Evolutionary conservation across 1,284 basidiomycete species (phyloP).

Genomic region (Psilocybe mexicana): DNA sequence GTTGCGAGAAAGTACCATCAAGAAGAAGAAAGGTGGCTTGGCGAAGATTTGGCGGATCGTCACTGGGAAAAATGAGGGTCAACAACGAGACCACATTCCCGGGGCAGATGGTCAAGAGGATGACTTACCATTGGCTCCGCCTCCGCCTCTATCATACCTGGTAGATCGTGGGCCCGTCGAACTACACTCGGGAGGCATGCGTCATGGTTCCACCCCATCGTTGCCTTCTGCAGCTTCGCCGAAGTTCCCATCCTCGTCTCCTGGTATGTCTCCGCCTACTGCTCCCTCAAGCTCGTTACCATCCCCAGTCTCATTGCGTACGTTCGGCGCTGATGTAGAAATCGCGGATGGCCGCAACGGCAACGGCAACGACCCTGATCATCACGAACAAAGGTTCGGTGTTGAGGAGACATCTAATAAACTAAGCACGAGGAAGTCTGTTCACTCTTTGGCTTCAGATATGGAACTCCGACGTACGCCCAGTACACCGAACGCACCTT

Average conservation of each 20-base stretch:
- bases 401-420: conserved; percentile 34
- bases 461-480: conserved; percentile 52
- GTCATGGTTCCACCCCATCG: conserved; percentile 70
- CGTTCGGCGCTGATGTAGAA: conserved; percentile 57
- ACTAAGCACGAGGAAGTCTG: conserved; percentile 36
- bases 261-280: conserved; percentile 68
- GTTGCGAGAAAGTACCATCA: conserved; percentile 42
- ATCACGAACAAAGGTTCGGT: conserved; percentile 10
- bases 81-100: conserved; percentile 35
- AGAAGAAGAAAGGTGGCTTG: conserved; percentile 79
- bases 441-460: conserved; percentile 57
- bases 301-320: conserved; percentile 70
- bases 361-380: conserved; percentile 29
- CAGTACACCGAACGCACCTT: conserved; percentile 22
- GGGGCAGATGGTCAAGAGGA: conserved; percentile 56
- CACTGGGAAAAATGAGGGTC: conserved; percentile 55
- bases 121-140: conserved; percentile 76
- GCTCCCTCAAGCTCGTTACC: conserved; percentile 72
- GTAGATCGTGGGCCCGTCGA: conserved; percentile 65
- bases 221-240: conserved; percentile 59
- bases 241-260: conserved; percentile 47
- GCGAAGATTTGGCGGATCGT: conserved; percentile 85
- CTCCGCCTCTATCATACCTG: conserved; percentile 83
- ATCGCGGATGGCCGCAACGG: conserved; percentile 47
- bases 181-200: conserved; percentile 42